These are phyloP conservation scores for Plasmodium ovale DNA, from an alignment of 169 alveolate genomes.

Conservation along the genomic window DNA sequence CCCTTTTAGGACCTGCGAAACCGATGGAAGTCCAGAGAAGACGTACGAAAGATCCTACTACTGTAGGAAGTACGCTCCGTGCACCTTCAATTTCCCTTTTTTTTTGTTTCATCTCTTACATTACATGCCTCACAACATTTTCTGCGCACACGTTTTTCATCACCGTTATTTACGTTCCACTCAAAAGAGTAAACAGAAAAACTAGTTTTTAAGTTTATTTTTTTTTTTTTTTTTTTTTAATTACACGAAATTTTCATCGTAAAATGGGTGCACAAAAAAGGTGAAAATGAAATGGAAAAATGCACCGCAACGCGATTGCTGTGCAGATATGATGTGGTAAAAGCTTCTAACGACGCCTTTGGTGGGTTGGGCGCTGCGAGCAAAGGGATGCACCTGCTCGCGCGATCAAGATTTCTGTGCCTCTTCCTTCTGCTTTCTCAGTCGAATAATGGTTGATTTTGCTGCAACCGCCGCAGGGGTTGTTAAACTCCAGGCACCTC, in stretches of 20 bases:
- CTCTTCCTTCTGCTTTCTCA: slow-evolving; percentile 86
- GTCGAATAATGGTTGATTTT: slow-evolving; percentile 88
- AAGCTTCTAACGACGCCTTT: too few species aligned
- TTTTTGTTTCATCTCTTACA: background rate
- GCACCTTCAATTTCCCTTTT: background rate
- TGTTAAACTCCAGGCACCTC: slow-evolving; percentile 98
- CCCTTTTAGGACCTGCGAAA: slow-evolving; percentile 54
- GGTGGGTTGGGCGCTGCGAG: too few species aligned
- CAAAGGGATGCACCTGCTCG: too few species aligned
- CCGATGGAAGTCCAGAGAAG: slow-evolving; percentile 69
- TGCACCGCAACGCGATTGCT: too few species aligned
- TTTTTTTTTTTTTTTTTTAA: slow-evolving; percentile 46
- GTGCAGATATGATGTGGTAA: too few species aligned
- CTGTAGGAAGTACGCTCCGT: too few species aligned
- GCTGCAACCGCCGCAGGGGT: slow-evolving; percentile 97
- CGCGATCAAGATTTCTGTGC: slow-evolving; percentile 76
- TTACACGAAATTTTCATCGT: too few species aligned
- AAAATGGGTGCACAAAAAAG: too few species aligned
- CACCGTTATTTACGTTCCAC: background rate
- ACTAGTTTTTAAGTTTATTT: slow-evolving; percentile 23
- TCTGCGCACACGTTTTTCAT: background rate
- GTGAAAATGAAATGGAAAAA: slow-evolving; percentile 35
- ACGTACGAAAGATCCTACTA: slow-evolving; percentile 38
- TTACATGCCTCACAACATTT: too few species aligned
- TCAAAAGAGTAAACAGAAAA: too few species aligned